Evolutionary conservation across 768 basidiomycete genomes (phyloP).

Genomic region (Candolleomyces efflorescens): DNA sequence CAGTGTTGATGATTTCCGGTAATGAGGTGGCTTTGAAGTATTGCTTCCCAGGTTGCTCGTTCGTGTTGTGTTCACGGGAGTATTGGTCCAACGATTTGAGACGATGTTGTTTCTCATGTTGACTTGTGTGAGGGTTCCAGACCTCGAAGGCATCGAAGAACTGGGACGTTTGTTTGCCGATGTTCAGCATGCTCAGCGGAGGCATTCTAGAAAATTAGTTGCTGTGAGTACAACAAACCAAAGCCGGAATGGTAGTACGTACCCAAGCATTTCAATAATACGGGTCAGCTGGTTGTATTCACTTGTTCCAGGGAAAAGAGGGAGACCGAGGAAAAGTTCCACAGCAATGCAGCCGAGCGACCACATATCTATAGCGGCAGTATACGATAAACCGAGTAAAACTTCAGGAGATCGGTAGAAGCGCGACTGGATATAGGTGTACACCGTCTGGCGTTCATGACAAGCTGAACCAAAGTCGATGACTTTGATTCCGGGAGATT

Average conservation of each 20-base stretch:
- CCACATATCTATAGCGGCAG: slow-evolving; percentile 98
- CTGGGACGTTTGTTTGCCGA: slow-evolving; percentile 90
- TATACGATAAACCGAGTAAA: slow-evolving; percentile 90
- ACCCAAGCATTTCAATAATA: slow-evolving; percentile 99
- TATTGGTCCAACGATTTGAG: slow-evolving; percentile 95
- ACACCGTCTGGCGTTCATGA: slow-evolving; percentile 98
- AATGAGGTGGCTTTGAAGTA: slow-evolving; percentile 95
- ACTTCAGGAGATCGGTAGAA: slow-evolving; percentile 99
- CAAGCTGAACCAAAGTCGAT: slow-evolving; percentile 99
- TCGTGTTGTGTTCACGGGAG: slow-evolving; percentile 88
- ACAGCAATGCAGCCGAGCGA: slow-evolving; percentile 97
- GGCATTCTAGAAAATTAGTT: slow-evolving; percentile 66
- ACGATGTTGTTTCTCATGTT: slow-evolving; percentile 78
- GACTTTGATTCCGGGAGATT: slow-evolving; percentile 97
- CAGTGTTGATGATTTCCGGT: slow-evolving; percentile 93
- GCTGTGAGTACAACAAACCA: slow-evolving; percentile 1
- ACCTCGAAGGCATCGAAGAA: slow-evolving; percentile 80
- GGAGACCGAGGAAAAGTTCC: slow-evolving; percentile 93
- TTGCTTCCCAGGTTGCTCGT: slow-evolving; percentile 98
- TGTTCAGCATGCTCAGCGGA: slow-evolving; percentile 89
- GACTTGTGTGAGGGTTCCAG: slow-evolving; percentile 60
- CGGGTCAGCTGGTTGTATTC: slow-evolving; percentile 98
- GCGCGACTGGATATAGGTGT: slow-evolving; percentile 98
- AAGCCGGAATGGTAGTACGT: slow-evolving; percentile 28
- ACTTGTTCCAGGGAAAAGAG: slow-evolving; percentile 96